These are phyloP conservation scores for Gnomoniopsis smithogilvyi DNA, from an alignment of 2,329 filamentous ascomycete genomes.

Conservation along the genomic window DNA sequence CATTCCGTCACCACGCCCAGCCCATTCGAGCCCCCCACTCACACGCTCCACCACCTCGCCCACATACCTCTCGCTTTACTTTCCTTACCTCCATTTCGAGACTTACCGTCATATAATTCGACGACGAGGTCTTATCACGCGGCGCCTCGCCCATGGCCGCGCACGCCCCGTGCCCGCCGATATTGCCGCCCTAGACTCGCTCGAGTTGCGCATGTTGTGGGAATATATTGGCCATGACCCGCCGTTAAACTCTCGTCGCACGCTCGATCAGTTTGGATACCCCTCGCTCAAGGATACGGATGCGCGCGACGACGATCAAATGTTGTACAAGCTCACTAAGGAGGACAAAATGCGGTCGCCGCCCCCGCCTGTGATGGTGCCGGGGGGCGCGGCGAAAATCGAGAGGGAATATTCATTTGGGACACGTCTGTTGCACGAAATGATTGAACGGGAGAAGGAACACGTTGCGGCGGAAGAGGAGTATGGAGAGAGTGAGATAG, in stretches of 20 bases:
- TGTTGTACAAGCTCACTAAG: slow-evolving; percentile 64
- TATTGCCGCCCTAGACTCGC: slow-evolving; percentile 50
- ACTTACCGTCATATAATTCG: slow-evolving; percentile 56
- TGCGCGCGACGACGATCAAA: slow-evolving; percentile 62
- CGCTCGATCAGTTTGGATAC: slow-evolving; percentile 62
- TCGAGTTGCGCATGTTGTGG: slow-evolving; percentile 61
- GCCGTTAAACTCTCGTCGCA: slow-evolving; percentile 58
- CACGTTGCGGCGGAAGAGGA: slow-evolving; percentile 19
- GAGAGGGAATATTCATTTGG: slow-evolving; percentile 16
- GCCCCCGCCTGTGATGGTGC: slow-evolving; percentile 17
- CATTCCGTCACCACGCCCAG: slow-evolving; percentile 21
- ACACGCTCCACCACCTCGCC: slow-evolving; percentile 10
- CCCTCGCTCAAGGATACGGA: slow-evolving; percentile 58
- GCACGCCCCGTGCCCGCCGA: slow-evolving; percentile 52
- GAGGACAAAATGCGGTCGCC: slow-evolving; percentile 28
- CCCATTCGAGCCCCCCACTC: slow-evolving; percentile 13
- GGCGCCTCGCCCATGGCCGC: slow-evolving; percentile 50
- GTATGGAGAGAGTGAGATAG: slow-evolving; percentile 22
- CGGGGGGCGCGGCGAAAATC: neutral
- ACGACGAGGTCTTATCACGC: slow-evolving; percentile 51
- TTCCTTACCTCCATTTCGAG: slow-evolving; percentile 64
- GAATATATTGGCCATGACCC: slow-evolving; percentile 59
- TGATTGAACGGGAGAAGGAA: slow-evolving; percentile 13
- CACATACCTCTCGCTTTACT: slow-evolving; percentile 45
- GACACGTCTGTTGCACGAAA: slow-evolving; percentile 12